Percentiles rank a stretch among this genome's conserved stretches.
Conservation (phyloP, 208 protist species). For the Phytomonas serpens region DNA sequence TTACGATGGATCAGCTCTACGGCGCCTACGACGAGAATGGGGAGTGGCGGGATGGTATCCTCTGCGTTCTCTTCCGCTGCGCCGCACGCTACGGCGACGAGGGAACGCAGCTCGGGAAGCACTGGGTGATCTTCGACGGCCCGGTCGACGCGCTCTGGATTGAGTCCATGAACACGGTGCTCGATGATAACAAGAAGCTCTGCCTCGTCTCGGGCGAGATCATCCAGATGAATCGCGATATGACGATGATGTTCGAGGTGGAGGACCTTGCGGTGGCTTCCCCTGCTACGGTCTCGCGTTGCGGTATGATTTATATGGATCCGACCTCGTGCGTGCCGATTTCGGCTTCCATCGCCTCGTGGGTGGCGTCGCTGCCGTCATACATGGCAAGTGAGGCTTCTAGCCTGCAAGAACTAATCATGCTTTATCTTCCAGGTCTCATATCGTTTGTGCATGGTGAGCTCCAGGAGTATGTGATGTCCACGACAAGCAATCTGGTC, state of each 20-base stretch:
- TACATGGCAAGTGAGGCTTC: conserved; percentile 76
- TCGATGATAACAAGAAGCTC: conserved; percentile 96
- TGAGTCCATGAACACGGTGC: conserved; percentile 95
- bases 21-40: conserved; percentile 95
- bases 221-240: conserved; percentile 92
- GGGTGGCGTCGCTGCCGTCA: conserved; percentile 65
- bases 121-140: conserved; percentile 97
- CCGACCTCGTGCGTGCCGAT: conserved; percentile 84
- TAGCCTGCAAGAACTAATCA: conserved; percentile 43
- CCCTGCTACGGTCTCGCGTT: conserved; percentile 96
- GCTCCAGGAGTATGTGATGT: conserved; percentile 89
- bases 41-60: conserved; percentile 97
- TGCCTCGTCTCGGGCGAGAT: conserved; percentile 94
- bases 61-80: conserved; percentile 92
- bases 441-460: conserved; percentile 80
- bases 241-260: conserved; percentile 98
- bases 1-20: conserved; percentile 98
- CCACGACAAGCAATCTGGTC: conserved; percentile 90
- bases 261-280: conserved; percentile 95
- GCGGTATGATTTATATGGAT: conserved; percentile 98
- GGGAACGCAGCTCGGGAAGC: conserved; percentile 78
- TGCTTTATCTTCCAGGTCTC: conserved; percentile 70
- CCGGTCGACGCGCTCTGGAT: conserved; percentile 96
- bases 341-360: conserved; percentile 67
- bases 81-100: conserved; percentile 85